Base-by-base conservation (phyloP, 202 grass and related monocot species). In the Schoenoplectus tabernaemontani region DNA sequence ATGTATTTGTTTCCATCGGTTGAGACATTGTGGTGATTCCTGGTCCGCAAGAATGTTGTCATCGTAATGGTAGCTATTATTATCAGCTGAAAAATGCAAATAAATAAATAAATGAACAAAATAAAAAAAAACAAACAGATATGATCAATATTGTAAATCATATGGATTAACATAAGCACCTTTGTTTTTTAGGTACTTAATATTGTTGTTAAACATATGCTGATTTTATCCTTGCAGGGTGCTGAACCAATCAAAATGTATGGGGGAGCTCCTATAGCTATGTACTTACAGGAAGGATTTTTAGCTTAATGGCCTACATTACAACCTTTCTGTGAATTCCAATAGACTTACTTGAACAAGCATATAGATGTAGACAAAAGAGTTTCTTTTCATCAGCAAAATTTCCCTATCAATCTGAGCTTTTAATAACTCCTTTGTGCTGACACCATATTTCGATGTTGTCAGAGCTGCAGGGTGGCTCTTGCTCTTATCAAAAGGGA, bases 331-430 rank as follows among this genome's bases (percentile, higher is more conserved):
- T 67, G 16, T 38, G 9, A 41, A 41, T 57, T 64, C 32, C 6
- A 11, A 57, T 17, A 53, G 5, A 30, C 76, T 76, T 42, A 87
- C 86, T 56, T 84, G 81, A 57, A 41, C 1, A 5, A 62, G 5
- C 59, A 64, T 79, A 73, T 77, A 85, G 46, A 90, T 82, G 36
- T 90, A 90, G 28, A 90, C 85, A 67, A 87, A 90, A 12, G 72
- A 87, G 24, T 90, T 87, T 16, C 84, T 72, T 78, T 87, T 90
- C 28, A 90, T 90, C 9, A 90, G 39, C 2, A 90, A 41, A 85
- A 81, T 72, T 62, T 90, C 88, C 78, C 84, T 87, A 54, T 71
- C 77, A 59, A 87, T 63, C 63, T 75, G 81, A 57, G 82, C 78
- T 67, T 82, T 86, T 33, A 90, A 44, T 34, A 90, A 57, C 46